Evolutionary conservation across 768 basidiomycete species (phyloP).

Genomic region (Tylopilus balloui): DNA sequence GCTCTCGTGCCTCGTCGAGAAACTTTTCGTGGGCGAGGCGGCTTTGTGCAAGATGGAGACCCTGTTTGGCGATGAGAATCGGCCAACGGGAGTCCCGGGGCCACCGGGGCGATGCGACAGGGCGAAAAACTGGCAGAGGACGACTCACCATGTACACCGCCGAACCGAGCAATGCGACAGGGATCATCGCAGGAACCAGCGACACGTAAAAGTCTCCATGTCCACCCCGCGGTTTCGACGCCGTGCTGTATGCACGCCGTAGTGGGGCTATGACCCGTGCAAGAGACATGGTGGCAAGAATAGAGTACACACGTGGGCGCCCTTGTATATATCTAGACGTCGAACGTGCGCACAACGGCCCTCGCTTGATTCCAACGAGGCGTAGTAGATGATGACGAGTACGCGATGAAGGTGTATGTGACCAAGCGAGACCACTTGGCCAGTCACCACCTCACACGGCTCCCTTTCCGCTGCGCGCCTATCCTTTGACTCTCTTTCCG

Average conservation of each 20-base stretch:
- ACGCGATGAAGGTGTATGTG: too few relatives aligned
- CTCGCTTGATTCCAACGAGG: neutral
- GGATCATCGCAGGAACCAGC: conserved; percentile 72
- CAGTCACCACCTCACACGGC: neutral
- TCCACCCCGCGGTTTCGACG: conserved; percentile 32
- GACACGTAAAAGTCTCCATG: conserved; percentile 68
- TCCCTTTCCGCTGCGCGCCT: neutral
- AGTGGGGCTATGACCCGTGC: neutral
- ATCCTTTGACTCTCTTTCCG: neutral
- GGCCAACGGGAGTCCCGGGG: conserved; percentile 13
- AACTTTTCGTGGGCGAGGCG: conserved; percentile 68
- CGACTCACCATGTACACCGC: conserved; percentile 66
- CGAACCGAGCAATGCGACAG: conserved; percentile 72
- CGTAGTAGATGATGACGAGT: neutral
- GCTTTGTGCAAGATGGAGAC: conserved; percentile 58
- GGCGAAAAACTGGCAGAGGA: neutral
- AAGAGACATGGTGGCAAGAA: neutral
- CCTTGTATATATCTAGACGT: neutral
- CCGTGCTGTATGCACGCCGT: conserved; percentile 6
- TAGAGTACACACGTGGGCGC: neutral
- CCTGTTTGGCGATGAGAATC: conserved; percentile 37
- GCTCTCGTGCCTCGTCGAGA: conserved; percentile 55
- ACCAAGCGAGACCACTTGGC: neutral
- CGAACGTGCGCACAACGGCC: neutral
- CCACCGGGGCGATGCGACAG: conserved; percentile 1